phyloP scores from a whole-genome alignment of 1,284 basidiomycete genomes.

The Naganishia sp. region DNA sequence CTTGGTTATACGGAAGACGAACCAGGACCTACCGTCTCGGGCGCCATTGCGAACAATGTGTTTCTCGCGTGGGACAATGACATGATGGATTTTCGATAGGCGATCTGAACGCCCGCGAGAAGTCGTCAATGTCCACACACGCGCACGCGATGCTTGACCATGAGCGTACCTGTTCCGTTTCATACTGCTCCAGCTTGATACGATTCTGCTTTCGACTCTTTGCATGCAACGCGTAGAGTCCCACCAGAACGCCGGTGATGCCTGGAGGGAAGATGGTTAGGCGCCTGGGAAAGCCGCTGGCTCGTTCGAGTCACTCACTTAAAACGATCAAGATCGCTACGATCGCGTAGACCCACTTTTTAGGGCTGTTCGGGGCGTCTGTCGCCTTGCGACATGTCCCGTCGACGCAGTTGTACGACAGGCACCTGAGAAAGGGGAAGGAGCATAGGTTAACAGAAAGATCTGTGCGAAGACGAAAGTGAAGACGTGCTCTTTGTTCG shows the following conservation, averaged over 20 bases:
- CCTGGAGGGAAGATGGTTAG: slow-evolving; percentile 49
- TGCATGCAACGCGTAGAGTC: slow-evolving; percentile 69
- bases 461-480: background rate
- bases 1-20: background rate
- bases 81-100: slow-evolving; percentile 55
- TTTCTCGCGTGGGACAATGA: slow-evolving; percentile 52
- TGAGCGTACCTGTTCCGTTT: slow-evolving; percentile 71
- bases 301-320: slow-evolving; percentile 55
- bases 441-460: background rate
- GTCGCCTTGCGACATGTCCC: slow-evolving; percentile 64
- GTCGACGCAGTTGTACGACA: slow-evolving; percentile 71
- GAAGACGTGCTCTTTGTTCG: slow-evolving; percentile 72
- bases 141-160: background rate
- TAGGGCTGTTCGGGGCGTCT: slow-evolving; percentile 66
- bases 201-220: slow-evolving; percentile 71
- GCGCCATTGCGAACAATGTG: slow-evolving; percentile 46
- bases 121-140: background rate
- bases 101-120: slow-evolving; percentile 41
- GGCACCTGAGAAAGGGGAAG: slow-evolving; percentile 59
- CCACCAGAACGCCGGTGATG: slow-evolving; percentile 67
- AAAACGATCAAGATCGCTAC: slow-evolving; percentile 72
- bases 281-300: background rate
- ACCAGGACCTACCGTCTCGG: slow-evolving; percentile 31
- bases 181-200: slow-evolving; percentile 78
- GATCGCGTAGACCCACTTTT: slow-evolving; percentile 68